These are phyloP conservation scores for Orobanche coerulescens DNA, from an alignment of 257 asterid genomes.

Conservation along the genomic window DNA sequence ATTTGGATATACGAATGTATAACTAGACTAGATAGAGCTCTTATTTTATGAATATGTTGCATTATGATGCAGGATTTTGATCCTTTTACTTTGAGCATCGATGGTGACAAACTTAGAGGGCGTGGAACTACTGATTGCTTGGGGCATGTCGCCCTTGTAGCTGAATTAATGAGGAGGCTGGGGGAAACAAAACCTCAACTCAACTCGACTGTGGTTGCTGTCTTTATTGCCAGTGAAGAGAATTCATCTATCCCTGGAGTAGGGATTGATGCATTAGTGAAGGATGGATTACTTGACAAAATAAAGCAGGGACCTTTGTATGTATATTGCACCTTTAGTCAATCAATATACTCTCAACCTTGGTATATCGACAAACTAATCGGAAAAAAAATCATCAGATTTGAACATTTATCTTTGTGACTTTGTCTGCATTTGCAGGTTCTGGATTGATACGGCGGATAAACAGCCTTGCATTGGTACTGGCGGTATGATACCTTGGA, in stretches of 20 bases:
- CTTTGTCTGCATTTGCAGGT: constrained; percentile 40
- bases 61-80: constrained; percentile 69
- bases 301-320: constrained; percentile 87
- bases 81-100: constrained; percentile 76
- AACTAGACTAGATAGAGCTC: not conserved
- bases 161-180: constrained; percentile 72
- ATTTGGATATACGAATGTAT: not conserved
- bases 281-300: constrained; percentile 72
- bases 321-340: constrained; percentile 19
- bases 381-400: not conserved
- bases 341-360: not conserved
- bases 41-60: not conserved
- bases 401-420: constrained; percentile 8
- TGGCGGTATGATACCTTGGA: constrained; percentile 97
- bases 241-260: constrained; percentile 95
- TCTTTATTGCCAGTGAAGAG: constrained; percentile 96
- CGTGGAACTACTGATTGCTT: constrained; percentile 98
- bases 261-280: constrained; percentile 90
- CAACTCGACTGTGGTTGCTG: constrained; percentile 86
- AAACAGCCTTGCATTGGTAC: constrained; percentile 99
- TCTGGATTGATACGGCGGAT: constrained; percentile 99
- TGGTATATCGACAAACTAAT: not conserved
- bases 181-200: constrained; percentile 77
- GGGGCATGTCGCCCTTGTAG: constrained; percentile 94
- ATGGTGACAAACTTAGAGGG: constrained; percentile 87